Conservation (phyloP, 179 eudicot species). For the Drosera spatulata region DNA sequence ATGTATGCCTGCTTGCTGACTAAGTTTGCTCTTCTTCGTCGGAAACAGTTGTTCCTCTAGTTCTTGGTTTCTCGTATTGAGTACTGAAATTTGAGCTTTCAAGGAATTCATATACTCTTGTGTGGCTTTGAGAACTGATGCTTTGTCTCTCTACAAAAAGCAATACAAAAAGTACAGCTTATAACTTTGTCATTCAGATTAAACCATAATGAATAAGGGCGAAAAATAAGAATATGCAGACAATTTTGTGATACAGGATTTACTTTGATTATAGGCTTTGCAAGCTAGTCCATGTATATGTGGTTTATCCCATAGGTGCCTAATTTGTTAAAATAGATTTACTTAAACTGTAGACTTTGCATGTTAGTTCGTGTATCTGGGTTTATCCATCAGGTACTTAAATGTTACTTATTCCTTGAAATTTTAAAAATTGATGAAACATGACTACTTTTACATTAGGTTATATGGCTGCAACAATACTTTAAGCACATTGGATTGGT, state of each 20-base stretch:
- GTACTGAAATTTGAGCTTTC: conserved; percentile 46
- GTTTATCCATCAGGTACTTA: too few species aligned
- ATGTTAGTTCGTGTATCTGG: too few species aligned
- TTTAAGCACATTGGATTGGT: too few species aligned
- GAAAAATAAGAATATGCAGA: background rate
- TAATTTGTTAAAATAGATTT: too few species aligned
- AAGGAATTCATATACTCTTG: conserved; percentile 51
- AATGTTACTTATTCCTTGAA: too few species aligned
- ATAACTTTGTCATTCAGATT: background rate
- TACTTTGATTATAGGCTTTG: too few species aligned
- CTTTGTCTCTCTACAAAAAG: conserved; percentile 69
- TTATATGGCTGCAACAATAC: too few species aligned
- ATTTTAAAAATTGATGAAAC: too few species aligned
- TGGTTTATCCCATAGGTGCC: too few species aligned
- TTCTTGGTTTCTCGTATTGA: conserved; percentile 30
- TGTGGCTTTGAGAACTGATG: conserved; percentile 52
- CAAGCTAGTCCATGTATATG: too few species aligned
- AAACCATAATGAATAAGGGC: background rate
- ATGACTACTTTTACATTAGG: too few species aligned
- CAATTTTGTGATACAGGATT: background rate
- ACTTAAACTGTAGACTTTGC: too few species aligned
- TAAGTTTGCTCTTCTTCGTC: background rate
- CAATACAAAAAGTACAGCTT: background rate
- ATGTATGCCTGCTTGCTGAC: background rate
- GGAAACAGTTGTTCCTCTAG: conserved; percentile 31